Conservation (phyloP, 257 asterid genomes). For the Rauvolfia tetraphylla region DNA sequence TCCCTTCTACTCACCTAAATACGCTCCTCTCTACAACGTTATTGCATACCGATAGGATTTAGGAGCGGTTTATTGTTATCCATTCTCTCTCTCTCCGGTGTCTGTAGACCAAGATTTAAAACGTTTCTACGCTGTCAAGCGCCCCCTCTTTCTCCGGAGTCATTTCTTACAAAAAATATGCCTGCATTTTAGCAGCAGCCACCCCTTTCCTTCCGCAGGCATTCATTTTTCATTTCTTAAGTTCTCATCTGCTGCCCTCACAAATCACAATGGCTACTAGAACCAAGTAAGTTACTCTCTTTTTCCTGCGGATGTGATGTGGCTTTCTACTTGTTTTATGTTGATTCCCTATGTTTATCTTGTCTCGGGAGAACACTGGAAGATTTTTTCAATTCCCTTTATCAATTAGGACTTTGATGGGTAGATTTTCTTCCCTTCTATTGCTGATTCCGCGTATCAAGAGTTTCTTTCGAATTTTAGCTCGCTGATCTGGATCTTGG, state of each 20-base stretch:
- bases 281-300: slow-evolving; percentile 58
- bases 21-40: not conserved
- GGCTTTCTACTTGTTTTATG: not conserved
- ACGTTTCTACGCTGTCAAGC: not conserved
- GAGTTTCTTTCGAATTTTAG: slow-evolving; percentile 5
- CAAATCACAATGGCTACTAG: slow-evolving; percentile 56
- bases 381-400: not conserved
- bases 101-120: not conserved
- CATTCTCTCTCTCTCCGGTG: not conserved
- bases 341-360: not conserved
- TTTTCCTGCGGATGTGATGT: slow-evolving; percentile 29
- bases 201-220: not conserved
- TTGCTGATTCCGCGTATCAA: not conserved
- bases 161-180: slow-evolving; percentile 6
- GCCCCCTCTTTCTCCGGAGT: not conserved
- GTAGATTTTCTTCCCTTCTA: slow-evolving; percentile 2
- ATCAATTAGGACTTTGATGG: not conserved
- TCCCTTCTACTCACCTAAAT: not conserved
- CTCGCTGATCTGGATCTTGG: slow-evolving; percentile 26
- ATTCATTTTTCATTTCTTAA: not conserved
- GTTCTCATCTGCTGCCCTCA: slow-evolving; percentile 6
- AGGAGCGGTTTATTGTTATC: not conserved
- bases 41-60: not conserved
- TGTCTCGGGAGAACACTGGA: not conserved
- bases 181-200: slow-evolving; percentile 16